Percentiles rank a stretch among this genome's conserved stretches.
Evolutionary conservation across 1,139 yeast species (phyloP).

Genomic region (Yamadazyma atmosphaerica): DNA sequence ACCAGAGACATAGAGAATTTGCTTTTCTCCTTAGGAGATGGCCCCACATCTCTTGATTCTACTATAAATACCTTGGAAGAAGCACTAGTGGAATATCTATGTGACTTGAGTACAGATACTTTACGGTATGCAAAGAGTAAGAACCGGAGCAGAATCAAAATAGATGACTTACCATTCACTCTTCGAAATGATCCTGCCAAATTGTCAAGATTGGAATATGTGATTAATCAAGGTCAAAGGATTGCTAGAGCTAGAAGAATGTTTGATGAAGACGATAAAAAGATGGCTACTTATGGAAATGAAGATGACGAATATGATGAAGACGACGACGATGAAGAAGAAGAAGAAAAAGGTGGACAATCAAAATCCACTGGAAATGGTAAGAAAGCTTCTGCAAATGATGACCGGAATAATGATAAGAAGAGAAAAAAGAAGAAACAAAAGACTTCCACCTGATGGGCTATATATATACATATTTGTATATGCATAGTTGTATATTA

Average conservation of each 20-base stretch:
- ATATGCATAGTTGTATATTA: conserved; percentile 1
- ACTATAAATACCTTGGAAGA: conserved; percentile 84
- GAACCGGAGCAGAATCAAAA: conserved; percentile 72
- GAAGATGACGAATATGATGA: conserved; percentile 10
- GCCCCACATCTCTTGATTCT: conserved; percentile 71
- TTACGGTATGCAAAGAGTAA: conserved; percentile 26
- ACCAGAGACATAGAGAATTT: conserved; percentile 70
- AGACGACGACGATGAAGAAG: conserved; percentile 7
- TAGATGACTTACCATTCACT: conserved; percentile 87
- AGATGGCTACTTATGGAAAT: conserved; percentile 14
- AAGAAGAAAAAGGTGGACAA: conserved; percentile 6
- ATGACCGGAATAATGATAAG: conserved; percentile 4
- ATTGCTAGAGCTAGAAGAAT: conserved; percentile 80
- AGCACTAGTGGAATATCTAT: conserved; percentile 71
- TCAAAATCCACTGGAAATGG: neutral
- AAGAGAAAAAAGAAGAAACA: conserved; percentile 10
- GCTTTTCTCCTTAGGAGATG: conserved; percentile 86
- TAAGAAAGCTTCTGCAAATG: neutral
- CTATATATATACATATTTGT: neutral
- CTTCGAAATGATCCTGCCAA: conserved; percentile 80
- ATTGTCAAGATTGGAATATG: conserved; percentile 80
- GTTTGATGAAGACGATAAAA: conserved; percentile 58
- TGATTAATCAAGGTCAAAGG: conserved; percentile 69
- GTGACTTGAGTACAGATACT: conserved; percentile 48
- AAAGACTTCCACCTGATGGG: neutral